A percentile compares a stretch with the other conserved stretches of the same genome.
phyloP scores from a whole-genome alignment of 2,329 filamentous ascomycete species.

The Beauveria rudraprayagi region DNA sequence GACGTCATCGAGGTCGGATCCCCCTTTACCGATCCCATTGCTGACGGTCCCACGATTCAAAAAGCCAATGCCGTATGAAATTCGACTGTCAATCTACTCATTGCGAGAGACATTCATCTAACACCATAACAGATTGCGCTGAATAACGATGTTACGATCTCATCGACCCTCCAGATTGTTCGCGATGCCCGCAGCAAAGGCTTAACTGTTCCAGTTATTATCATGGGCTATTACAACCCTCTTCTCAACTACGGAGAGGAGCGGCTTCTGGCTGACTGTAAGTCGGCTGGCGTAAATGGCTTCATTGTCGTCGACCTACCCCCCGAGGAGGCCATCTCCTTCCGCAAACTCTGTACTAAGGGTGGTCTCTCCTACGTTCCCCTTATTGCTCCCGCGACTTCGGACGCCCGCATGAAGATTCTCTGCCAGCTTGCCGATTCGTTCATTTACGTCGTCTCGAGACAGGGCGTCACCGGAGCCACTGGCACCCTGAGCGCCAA shows the following conservation, averaged over 20 bases:
- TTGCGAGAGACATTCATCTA: not conserved
- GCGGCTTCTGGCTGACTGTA: slow-evolving; percentile 74
- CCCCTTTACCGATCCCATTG: slow-evolving; percentile 96
- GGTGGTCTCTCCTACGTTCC: slow-evolving; percentile 82
- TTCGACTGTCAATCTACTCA: not conserved
- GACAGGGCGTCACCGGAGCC: slow-evolving; percentile 94
- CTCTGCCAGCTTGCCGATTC: slow-evolving; percentile 96
- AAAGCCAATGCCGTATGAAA: slow-evolving; percentile 71
- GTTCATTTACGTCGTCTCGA: slow-evolving; percentile 97
- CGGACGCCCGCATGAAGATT: slow-evolving; percentile 86
- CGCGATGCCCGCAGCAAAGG: slow-evolving; percentile 70
- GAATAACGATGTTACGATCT: slow-evolving; percentile 78
- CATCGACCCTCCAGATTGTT: slow-evolving; percentile 73
- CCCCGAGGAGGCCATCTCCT: slow-evolving; percentile 89
- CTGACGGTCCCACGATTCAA: slow-evolving; percentile 95
- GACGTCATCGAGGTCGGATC: slow-evolving; percentile 94
- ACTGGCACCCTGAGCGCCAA: slow-evolving; percentile 73
- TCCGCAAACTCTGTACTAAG: slow-evolving; percentile 74
- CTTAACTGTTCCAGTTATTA: slow-evolving; percentile 71
- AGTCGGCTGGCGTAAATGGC: slow-evolving; percentile 79
- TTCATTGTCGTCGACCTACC: slow-evolving; percentile 96
- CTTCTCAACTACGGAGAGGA: slow-evolving; percentile 92
- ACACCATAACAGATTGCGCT: slow-evolving; percentile 51
- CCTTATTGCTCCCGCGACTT: slow-evolving; percentile 91
- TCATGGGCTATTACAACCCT: slow-evolving; percentile 99